Evolutionary conservation across 306 rosid species (phyloP).

Genomic region (Pachyrhizus erosus): DNA sequence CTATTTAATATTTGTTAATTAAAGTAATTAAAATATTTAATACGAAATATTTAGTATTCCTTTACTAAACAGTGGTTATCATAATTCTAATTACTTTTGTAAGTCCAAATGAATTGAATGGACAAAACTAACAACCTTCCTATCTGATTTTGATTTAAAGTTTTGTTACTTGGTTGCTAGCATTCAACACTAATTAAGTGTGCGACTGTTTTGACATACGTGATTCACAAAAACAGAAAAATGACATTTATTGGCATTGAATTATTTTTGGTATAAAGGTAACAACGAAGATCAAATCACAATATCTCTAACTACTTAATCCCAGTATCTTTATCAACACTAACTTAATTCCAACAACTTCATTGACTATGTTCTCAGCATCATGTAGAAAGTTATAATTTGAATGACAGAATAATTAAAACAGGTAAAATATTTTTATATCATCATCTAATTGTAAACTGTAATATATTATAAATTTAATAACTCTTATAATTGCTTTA

Average conservation of each 20-base stretch:
- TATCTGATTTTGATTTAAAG: neutral
- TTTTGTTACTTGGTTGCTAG: neutral
- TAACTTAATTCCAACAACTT: neutral
- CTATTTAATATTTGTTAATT: neutral
- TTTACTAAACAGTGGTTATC: neutral
- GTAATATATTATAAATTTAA: too few species aligned
- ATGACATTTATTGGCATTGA: neutral
- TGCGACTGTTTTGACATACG: neutral
- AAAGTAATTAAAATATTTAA: neutral
- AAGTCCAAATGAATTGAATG: neutral
- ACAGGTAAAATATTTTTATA: too few species aligned
- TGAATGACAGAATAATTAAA: too few species aligned
- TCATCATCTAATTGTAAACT: too few species aligned
- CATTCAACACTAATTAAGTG: neutral
- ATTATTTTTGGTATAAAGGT: neutral
- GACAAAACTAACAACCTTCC: neutral
- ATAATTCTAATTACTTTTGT: neutral
- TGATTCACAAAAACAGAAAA: neutral
- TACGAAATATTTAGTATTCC: neutral
- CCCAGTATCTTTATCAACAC: neutral
- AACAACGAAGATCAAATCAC: neutral
- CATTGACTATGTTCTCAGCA: neutral
- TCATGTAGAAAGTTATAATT: too few species aligned
- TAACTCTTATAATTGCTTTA: too few species aligned
- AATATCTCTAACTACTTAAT: neutral